Evolutionary conservation across 768 basidiomycete genomes (phyloP).

Genomic region (Phaeotremella fagi): DNA sequence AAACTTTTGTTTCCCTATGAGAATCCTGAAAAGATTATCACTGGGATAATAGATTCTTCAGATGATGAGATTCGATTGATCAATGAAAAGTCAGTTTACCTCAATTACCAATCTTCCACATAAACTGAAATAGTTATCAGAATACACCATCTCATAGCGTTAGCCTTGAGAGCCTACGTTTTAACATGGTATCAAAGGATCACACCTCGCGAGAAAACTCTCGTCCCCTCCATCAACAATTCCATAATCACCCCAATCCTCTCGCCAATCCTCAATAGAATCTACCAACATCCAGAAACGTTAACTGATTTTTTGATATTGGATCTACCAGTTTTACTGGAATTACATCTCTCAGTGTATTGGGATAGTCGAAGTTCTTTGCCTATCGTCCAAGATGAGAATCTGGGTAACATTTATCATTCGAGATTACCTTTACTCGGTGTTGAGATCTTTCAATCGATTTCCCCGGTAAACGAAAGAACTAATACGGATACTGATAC

Average conservation of each 20-base stretch:
- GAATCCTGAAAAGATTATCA: constrained; percentile 11
- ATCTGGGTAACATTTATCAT: constrained; percentile 15
- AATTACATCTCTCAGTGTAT: constrained; percentile 24
- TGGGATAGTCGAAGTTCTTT: constrained; percentile 11
- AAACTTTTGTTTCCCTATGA: constrained; percentile 29
- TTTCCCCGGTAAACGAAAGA: background rate
- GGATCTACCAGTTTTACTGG: constrained; percentile 28
- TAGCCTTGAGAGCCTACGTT: constrained; percentile 32
- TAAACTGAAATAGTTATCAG: constrained; percentile 3
- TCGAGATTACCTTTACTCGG: constrained; percentile 26
- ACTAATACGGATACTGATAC: background rate
- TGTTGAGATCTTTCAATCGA: constrained; percentile 5
- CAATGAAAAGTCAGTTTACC: constrained; percentile 33
- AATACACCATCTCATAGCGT: constrained; percentile 32
- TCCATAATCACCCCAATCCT: constrained; percentile 25
- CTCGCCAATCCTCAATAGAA: constrained; percentile 17
- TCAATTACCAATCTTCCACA: background rate
- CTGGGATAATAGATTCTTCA: constrained; percentile 11
- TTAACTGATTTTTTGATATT: constrained; percentile 25
- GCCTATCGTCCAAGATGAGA: background rate
- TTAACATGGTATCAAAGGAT: constrained; percentile 38
- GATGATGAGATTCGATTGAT: constrained; percentile 15
- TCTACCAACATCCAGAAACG: constrained; percentile 12
- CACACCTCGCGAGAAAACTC: constrained; percentile 28
- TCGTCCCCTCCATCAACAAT: constrained; percentile 26